Evolutionary conservation across 208 protist species (phyloP).

Genomic region (Leishmania braziliensis): DNA sequence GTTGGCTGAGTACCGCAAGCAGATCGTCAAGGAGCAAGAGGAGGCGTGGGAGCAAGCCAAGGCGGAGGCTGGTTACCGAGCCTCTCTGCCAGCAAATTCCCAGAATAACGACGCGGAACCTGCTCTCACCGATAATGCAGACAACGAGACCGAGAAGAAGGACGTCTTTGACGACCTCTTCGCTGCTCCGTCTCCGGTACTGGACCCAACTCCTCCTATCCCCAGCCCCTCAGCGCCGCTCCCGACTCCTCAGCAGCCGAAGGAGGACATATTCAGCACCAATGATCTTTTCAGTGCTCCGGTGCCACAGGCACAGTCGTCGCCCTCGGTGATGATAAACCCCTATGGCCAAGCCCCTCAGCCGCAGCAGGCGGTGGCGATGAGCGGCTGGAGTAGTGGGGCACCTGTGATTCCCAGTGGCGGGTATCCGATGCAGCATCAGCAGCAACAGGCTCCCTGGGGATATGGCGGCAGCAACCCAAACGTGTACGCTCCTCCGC

Average conservation of each 20-base stretch:
- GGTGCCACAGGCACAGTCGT: conserved; percentile 32
- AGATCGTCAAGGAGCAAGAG: conserved; percentile 77
- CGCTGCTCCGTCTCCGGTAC: conserved; percentile 34
- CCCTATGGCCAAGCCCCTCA: conserved; percentile 16
- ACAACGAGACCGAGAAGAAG: conserved; percentile 29
- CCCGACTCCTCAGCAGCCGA: conserved; percentile 17
- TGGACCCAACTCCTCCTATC: conserved; percentile 7
- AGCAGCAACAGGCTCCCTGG: conserved; percentile 13
- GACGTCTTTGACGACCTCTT: conserved; percentile 84
- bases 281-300: conserved; percentile 53
- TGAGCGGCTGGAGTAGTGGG: conserved; percentile 25
- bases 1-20: conserved; percentile 50
- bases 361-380: conserved; percentile 6
- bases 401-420: conserved; percentile 23
- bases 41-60: conserved; percentile 63
- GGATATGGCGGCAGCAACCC: conserved; percentile 2
- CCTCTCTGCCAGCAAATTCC: neutral
- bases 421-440: conserved; percentile 25
- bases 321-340: conserved; percentile 19
- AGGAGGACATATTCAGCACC: conserved; percentile 52
- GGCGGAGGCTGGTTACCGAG: conserved; percentile 18
- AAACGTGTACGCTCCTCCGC: neutral
- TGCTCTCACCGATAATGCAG: neutral
- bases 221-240: conserved; percentile 4
- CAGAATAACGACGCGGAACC: neutral